phyloP scores from a whole-genome alignment of 2,329 filamentous ascomycete species.

The Neonectria faginata region DNA sequence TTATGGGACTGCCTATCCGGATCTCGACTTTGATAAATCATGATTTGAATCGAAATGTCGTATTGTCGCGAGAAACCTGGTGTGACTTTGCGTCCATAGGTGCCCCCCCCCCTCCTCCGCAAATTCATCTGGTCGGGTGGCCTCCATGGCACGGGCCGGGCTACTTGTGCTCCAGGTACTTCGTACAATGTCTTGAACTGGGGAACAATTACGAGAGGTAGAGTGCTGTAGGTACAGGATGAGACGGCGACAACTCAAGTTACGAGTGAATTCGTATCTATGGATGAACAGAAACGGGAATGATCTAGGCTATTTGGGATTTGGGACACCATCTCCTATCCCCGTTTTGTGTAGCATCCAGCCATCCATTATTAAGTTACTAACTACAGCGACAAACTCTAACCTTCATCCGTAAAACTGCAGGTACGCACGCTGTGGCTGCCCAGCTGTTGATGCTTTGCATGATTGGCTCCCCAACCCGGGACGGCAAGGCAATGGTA shows the following conservation, averaged over 20 bases:
- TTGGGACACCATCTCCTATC: too few relatives aligned
- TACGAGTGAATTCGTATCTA: too few relatives aligned
- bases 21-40: neutral
- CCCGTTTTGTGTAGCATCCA: slow-evolving; percentile 5
- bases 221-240: too few relatives aligned
- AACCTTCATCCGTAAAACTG: slow-evolving; percentile 27
- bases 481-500: slow-evolving; percentile 6
- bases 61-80: neutral
- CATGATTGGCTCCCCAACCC: slow-evolving; percentile 32
- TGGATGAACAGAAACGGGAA: too few relatives aligned
- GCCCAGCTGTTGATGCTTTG: slow-evolving; percentile 26
- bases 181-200: neutral
- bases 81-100: neutral
- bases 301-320: too few relatives aligned
- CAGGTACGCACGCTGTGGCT: slow-evolving; percentile 42
- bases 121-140: neutral
- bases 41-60: neutral
- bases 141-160: neutral
- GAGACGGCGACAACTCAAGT: too few relatives aligned
- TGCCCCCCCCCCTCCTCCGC: neutral
- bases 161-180: neutral
- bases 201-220: neutral
- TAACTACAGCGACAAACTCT: slow-evolving; percentile 7
- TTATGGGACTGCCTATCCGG: too few relatives aligned
- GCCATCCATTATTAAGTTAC: too few relatives aligned